These are phyloP conservation scores for Chamaecrista fasciculata DNA, from an alignment of 306 rosid species.

Conservation along the genomic window DNA sequence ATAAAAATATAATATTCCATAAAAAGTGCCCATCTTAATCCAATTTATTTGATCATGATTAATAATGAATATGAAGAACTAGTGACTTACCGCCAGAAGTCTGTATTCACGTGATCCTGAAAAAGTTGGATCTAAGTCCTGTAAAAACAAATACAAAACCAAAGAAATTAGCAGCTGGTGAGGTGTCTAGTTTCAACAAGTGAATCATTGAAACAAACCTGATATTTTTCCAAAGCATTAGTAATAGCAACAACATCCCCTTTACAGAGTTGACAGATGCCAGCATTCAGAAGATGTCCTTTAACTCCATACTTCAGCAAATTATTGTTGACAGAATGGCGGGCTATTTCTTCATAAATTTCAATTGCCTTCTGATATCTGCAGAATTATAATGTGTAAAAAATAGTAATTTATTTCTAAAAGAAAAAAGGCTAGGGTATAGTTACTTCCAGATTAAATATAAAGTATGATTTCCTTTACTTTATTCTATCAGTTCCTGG, in stretches of 20 bases:
- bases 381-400: constrained; percentile 27
- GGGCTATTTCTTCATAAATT: constrained; percentile 86
- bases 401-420: constrained; percentile 3
- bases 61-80: neutral
- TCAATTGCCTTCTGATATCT: constrained; percentile 82
- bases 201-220: constrained; percentile 46
- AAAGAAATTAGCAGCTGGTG: constrained; percentile 27
- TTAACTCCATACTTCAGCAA: constrained; percentile 95
- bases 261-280: constrained; percentile 91
- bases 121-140: constrained; percentile 97
- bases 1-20: no score
- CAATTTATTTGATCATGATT: neutral
- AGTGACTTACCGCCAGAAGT: constrained; percentile 67
- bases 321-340: constrained; percentile 78
- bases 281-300: constrained; percentile 98
- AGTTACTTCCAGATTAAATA: constrained; percentile 6
- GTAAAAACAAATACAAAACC: constrained; percentile 38
- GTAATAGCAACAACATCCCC: constrained; percentile 78
- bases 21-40: constrained; percentile 13
- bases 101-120: constrained; percentile 85
- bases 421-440: neutral
- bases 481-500: constrained; percentile 9
- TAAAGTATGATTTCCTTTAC: neutral
- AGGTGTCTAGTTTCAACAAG: constrained; percentile 20
- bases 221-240: constrained; percentile 81